These are phyloP conservation scores for Apiotrichum brassicae DNA, from an alignment of 1,284 basidiomycete species.

Conservation along the genomic window DNA sequence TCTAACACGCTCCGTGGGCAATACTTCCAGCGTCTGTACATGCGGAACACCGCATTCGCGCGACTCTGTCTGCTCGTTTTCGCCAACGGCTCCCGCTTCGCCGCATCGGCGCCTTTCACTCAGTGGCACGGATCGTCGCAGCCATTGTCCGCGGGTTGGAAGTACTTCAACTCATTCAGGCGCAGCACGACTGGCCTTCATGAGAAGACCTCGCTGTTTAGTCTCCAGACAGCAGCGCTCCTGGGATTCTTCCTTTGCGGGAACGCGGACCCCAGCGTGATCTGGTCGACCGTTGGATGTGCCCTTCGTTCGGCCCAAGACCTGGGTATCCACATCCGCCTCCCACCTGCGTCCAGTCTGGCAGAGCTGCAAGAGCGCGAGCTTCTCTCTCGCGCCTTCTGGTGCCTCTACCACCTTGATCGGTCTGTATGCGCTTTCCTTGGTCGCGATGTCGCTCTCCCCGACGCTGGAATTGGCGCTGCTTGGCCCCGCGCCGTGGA, in stretches of 20 bases:
- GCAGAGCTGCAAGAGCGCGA: not conserved
- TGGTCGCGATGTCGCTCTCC: slow-evolving; percentile 45
- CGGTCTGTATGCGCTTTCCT: slow-evolving; percentile 45
- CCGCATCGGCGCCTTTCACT: not conserved
- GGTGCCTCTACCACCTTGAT: slow-evolving; percentile 55
- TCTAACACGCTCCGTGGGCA: slow-evolving; percentile 62
- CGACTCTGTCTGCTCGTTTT: slow-evolving; percentile 65
- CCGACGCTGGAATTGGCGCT: slow-evolving; percentile 74
- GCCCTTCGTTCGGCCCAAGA: slow-evolving; percentile 57
- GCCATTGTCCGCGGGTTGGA: slow-evolving; percentile 61
- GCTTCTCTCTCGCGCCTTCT: not conserved
- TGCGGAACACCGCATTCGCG: slow-evolving; percentile 55
- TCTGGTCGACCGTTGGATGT: slow-evolving; percentile 63
- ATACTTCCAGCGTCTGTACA: slow-evolving; percentile 55
- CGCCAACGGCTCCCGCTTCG: slow-evolving; percentile 61
- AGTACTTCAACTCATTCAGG: slow-evolving; percentile 60
- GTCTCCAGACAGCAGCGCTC: slow-evolving; percentile 58
- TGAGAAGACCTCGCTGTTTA: slow-evolving; percentile 58
- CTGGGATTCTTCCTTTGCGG: slow-evolving; percentile 50
- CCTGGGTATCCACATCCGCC: slow-evolving; percentile 45
- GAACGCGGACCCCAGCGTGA: slow-evolving; percentile 59
- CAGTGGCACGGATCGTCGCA: not conserved
- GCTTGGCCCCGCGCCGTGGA: slow-evolving; percentile 60
- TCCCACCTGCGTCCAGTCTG: not conserved
- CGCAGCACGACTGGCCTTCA: slow-evolving; percentile 52